Evolutionary conservation across 163 green algal genomes (phyloP).

Genomic region (Chlamydomonas reinhardtii): DNA sequence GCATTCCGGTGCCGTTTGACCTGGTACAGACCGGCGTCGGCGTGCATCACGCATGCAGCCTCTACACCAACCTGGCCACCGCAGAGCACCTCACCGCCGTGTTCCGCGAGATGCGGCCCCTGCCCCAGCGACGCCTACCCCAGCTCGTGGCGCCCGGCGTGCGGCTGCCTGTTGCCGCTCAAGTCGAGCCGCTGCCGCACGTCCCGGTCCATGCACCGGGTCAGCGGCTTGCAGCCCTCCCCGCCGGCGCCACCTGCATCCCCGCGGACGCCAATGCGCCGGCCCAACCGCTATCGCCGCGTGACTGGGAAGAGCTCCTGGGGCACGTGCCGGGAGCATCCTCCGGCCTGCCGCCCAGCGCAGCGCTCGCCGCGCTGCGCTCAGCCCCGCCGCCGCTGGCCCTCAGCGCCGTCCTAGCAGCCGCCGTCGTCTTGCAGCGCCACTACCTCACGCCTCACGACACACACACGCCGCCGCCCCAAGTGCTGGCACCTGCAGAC

Average conservation of each 20-base stretch:
- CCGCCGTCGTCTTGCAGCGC: too few relatives aligned
- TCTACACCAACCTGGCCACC: not conserved
- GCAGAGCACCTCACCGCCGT: not conserved
- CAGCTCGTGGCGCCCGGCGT: too few relatives aligned
- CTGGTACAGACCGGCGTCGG: not conserved
- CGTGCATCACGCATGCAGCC: not conserved
- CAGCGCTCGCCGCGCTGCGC: too few relatives aligned
- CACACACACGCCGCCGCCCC: not conserved
- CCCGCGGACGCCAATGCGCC: too few relatives aligned
- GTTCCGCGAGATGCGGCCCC: not conserved
- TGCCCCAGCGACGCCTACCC: too few relatives aligned
- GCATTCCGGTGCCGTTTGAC: not conserved
- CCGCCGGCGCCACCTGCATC: not conserved
- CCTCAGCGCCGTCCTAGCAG: too few relatives aligned
- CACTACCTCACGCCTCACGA: not conserved
- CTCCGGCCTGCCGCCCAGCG: too few relatives aligned
- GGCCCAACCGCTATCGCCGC: too few relatives aligned
- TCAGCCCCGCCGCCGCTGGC: too few relatives aligned
- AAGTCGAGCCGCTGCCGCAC: not conserved
- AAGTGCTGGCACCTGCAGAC: too few relatives aligned
- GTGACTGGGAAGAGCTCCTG: not conserved
- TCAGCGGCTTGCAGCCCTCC: not conserved
- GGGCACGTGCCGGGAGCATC: too few relatives aligned
- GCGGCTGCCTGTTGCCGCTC: not conserved
- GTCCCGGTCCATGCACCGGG: not conserved